Evolutionary conservation across 2,329 filamentous ascomycete species (phyloP), one percentile per base, ranked within the genome.

Genomic region (Chrysoporthe austroafricana): DNA sequence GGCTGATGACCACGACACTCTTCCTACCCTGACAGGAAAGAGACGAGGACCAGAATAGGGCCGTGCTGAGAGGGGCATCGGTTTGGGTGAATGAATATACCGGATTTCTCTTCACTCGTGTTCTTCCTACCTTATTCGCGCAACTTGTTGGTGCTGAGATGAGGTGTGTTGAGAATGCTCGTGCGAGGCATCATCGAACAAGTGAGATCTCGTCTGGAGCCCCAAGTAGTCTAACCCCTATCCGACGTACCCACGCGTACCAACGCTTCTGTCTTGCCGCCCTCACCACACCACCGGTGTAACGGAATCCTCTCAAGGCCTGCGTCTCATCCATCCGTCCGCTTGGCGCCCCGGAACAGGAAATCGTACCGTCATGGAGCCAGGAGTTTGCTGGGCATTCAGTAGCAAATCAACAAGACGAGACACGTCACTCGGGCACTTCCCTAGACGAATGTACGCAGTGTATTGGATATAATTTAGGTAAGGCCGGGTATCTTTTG

Each of bases 41-140:
- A 57, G 54, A 57, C 34, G 54, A 57, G 16, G n/a, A 39, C 16
- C 54, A 57, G 54, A 57, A 11, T 13, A 57, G 34, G 54, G 34
- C 16, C 54, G 39, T 57, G 54, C n/a, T 39, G 32, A 39, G 50
- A 54, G 34, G 52, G 34, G 54, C 54, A 57, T 57, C 39, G 16
- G 54, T 14, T 57, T 57, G 34, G 54, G 14, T n/a, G 32, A 7
- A 57, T 39, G 39, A 57, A 39, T 34, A 57, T 39, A 57, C 34
- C 34, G 54, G 32, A 39, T 36, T 48, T 43, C 42, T 18, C 18
- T 18, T 26, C n/a, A 42, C 21, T 34, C 21, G 32, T 6, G 13
- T n/a, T 13, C 13, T 21, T 2, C 16, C 26, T 34, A 34, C 6
- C 14, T 6, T 52, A 21, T 50, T 4, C 26, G 26, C 26, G 26